Evolutionary conservation across 108 stramenopile species (phyloP), one percentile per base, ranked within the genome.

Genomic region (Mediolabrus comicus): DNA sequence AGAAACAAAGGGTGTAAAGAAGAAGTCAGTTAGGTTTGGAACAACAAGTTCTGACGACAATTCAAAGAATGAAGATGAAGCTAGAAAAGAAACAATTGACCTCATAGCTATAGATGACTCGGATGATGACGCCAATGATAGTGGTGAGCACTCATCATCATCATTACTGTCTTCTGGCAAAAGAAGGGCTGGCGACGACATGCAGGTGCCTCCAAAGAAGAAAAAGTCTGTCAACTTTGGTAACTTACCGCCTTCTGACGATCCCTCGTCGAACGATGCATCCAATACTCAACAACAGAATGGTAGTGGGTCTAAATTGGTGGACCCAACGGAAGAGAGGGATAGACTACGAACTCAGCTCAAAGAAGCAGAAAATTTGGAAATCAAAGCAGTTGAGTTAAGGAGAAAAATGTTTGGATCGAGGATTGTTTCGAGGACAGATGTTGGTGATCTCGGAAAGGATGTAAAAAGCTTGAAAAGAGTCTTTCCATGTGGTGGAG

Each of bases 391-490:
- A 0, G 52, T 64, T 53, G 77, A 78, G 27, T 59, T 89, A n/a
- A 67, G 88, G 41, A 85, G 84, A 55, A 80, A 75, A 31, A 28
- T 92, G 36, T 95, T 95, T 83, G 94, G 94, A 22, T 87, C 86
- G 12, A 84, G 94, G n/a, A 87, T 95, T 36, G 84, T 95, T 12
- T 87, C 88, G 3, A 72, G 94, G 52, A 92, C 90, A 12, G 94
- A 95, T 83, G 87, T 92, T 24, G 81, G 90, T 54, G 94, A 95
- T 75, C 69, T 92, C 51, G 94, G 94, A 24, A 80, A 72, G 35
- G 80, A 91, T 72, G 94, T 92, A 19, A 95, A 95, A 65, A 86
- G 86, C 73, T 56, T 95, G 36, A 87, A 86, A 58, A 83, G 93
- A 56, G 84, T 94, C 0, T 91, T 91, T 67, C 92, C 92, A 28